Evolutionary conservation across 768 basidiomycete species (phyloP).

Genomic region (Hypholoma sublateritium): DNA sequence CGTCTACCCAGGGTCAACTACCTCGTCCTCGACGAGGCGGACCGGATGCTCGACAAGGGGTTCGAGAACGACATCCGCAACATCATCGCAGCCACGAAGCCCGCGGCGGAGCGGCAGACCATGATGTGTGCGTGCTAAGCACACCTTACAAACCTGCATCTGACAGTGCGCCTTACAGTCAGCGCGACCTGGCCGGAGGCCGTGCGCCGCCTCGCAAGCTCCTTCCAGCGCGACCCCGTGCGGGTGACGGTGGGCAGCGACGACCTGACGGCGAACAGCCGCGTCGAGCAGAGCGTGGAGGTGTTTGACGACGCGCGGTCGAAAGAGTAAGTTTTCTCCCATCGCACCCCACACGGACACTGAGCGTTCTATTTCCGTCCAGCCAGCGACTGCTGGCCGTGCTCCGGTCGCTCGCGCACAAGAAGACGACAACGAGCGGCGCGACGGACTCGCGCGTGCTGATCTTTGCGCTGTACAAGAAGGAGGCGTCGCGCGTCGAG

Average conservation of each 20-base stretch:
- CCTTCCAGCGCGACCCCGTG: constrained; percentile 84
- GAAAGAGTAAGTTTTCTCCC: constrained; percentile 71
- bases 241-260: constrained; percentile 95
- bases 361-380: not conserved
- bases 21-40: constrained; percentile 95
- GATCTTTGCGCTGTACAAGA: constrained; percentile 96
- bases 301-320: constrained; percentile 83
- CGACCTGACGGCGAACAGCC: constrained; percentile 90
- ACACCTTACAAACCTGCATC: not conserved
- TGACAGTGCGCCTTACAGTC: constrained; percentile 45
- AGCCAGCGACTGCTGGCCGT: constrained; percentile 63
- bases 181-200: constrained; percentile 99
- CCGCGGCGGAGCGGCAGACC: constrained; percentile 74
- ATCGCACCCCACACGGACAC: not conserved
- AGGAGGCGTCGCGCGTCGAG: constrained; percentile 92
- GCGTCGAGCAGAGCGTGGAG: constrained; percentile 91
- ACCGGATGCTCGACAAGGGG: constrained; percentile 96
- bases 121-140: constrained; percentile 78
- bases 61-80: constrained; percentile 96
- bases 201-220: constrained; percentile 83
- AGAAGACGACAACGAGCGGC: constrained; percentile 55
- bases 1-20: constrained; percentile 67
- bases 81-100: constrained; percentile 79
- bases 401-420: constrained; percentile 55
- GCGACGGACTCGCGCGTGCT: constrained; percentile 69